Base-by-base conservation (phyloP, 2,329 filamentous ascomycete genomes). In the Penicillium oxalicum region DNA sequence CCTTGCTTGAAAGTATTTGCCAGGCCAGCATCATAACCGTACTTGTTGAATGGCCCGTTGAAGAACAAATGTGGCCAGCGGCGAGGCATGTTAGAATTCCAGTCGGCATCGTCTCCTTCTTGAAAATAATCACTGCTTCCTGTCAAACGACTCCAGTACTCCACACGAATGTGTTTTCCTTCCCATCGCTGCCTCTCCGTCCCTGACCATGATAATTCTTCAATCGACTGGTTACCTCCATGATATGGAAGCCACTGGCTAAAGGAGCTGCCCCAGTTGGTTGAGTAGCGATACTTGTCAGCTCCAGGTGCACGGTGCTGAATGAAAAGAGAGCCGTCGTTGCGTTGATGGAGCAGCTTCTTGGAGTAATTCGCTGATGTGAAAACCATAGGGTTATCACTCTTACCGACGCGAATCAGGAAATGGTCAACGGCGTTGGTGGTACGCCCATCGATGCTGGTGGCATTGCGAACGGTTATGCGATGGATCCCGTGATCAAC, bases 21-120 rank as follows among this genome's bases (percentile, higher is more conserved):
- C 18, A 84, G 60, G 2, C 83, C 82, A 25, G 74, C 72, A 59
- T 86, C 82, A 58, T 77, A 85, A 11, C 82, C 82, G 58, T 79
- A 86, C 50, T 80, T 71, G 58, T 86, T 86, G 65, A 77, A 84
- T 0, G 74, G 71, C 1, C 82, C 83, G 43, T 84, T 79, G 41
- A 80, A 74, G 60, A 79, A 82, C 9, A 85, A 65, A 61, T 85
- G 81, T 4, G 82, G 82, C 59, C 80, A 82, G 28, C 78, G 74
- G 44, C 81, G 71, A 8, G 71, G 67, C 4, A 56, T 45, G 26
- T 29, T 24, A 11, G 66, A 61, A 5, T 62, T 56, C 37, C 64
- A 62, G 27, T 69, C 67, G 36, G 67, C 69, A 25, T 65, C 69
- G 18, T 85, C 82, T 34, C 76, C 78, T 56, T 85, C 77, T 59